Conservation (phyloP, 2,329 filamentous ascomycete species). For the Aspergillus sp. region DNA sequence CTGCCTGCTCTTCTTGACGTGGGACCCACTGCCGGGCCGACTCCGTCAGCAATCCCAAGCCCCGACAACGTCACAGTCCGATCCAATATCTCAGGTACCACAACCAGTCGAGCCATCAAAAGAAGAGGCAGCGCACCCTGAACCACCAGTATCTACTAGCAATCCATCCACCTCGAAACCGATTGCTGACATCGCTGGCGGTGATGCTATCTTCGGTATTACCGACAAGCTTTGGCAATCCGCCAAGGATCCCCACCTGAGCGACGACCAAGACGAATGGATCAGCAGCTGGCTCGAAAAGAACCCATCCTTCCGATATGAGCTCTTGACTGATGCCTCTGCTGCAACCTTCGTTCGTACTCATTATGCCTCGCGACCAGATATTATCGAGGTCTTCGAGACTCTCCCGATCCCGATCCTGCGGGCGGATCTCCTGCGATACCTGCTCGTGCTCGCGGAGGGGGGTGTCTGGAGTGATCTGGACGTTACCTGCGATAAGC, state of each 20-base stretch:
- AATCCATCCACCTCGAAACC: not conserved
- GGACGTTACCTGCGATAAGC: constrained; percentile 35
- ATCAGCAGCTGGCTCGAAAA: not conserved
- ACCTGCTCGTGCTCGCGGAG: constrained; percentile 43
- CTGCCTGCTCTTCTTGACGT: not conserved
- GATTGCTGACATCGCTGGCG: not conserved
- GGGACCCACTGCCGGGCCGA: not conserved
- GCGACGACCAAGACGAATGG: not conserved
- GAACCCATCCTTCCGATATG: constrained; percentile 4
- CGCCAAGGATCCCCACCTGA: not conserved
- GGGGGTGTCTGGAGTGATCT: constrained; percentile 49
- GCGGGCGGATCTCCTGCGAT: constrained; percentile 47
- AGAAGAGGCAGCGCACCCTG: not conserved
- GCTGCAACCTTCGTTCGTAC: constrained; percentile 36
- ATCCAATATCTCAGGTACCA: not conserved
- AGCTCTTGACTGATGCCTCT: constrained; percentile 28
- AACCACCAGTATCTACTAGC: not conserved
- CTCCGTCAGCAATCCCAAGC: not conserved
- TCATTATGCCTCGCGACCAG: constrained; percentile 36
- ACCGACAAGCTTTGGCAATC: constrained; percentile 7
- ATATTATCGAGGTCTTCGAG: constrained; percentile 41
- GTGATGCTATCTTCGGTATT: not conserved
- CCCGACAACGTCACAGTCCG: not conserved
- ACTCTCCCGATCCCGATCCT: constrained; percentile 41
- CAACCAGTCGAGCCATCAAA: not conserved